Base-by-base conservation (phyloP, 257 asterid genomes). In the Perilla frutescens region DNA sequence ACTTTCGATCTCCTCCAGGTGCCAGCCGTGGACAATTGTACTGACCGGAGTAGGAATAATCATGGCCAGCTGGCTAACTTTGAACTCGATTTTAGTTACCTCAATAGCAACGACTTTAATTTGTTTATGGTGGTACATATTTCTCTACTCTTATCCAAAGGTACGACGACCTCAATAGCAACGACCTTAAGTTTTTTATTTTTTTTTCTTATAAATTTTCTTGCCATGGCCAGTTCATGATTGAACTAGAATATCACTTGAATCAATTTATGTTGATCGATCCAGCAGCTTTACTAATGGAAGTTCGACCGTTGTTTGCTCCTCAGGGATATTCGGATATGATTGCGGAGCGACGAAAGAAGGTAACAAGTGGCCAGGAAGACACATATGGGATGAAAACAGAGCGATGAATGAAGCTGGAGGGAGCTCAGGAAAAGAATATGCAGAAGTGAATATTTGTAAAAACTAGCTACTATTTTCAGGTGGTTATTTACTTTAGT, bases 21-120 rank as follows among this genome's bases (percentile, higher is more conserved):
- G 99, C 80, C 99, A 94, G 76, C 99, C 99, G 0, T 94, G 99
- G 98, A 91, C 97, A 47, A 91, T 94, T 64, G 63, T 84, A 26
- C 74, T 85, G 70, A 88, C 96, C 5, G 98, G 99, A 36, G 53
- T 81, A 6, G 81, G 88, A 40, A 72, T 89, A 81, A 70, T 86
- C 59, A 66, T 80, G 8, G 84, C 73, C 12, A 94, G 97, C 84
- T 91, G 99, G 99, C 70, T 94, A 13, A 12, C 85, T 53, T 57
- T 85, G 86, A 86, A 84, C 65, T 91, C 97, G 1, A 36, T 74
- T 40, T 10, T 79, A 49, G 81, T 85, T 53, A 87, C 96, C 54
- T 73, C 87, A 41, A 55, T 80, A 7, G 97, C 72, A 44, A 62
- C 84, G 9, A 57, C 82, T 39, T 54, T 90, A 40, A 80, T 90